phyloP scores from a whole-genome alignment of 306 rosid genomes.

The Macrotyloma uniflorum region DNA sequence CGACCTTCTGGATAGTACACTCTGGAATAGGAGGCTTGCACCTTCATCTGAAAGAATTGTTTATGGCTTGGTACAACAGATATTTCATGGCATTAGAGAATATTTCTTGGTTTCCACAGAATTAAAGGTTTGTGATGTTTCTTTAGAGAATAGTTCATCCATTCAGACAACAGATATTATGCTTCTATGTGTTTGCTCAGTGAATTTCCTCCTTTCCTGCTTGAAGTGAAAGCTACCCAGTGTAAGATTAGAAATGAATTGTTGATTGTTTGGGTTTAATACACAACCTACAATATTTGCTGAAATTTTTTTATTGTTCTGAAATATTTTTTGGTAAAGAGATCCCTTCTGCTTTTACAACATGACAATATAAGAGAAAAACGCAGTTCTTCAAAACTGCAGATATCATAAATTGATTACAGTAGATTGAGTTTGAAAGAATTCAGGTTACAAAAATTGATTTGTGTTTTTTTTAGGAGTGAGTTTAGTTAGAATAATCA shows the following conservation, averaged over 20 bases:
- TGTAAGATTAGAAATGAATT: conserved; percentile 15
- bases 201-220: conserved; percentile 4
- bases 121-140: conserved; percentile 74
- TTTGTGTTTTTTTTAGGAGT: neutral
- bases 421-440: neutral
- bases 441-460: neutral
- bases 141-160: too few relatives aligned
- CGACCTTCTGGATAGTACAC: conserved; percentile 96
- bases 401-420: neutral
- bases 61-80: conserved; percentile 95
- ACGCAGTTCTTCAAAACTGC: neutral
- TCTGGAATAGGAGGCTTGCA: conserved; percentile 96
- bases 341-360: neutral
- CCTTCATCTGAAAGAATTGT: conserved; percentile 98
- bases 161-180: too few relatives aligned
- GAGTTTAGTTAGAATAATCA: neutral
- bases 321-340: neutral
- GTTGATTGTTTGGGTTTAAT: neutral
- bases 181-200: neutral
- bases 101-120: conserved; percentile 96
- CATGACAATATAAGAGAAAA: neutral
- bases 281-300: neutral
- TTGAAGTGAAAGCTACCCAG: conserved; percentile 12
- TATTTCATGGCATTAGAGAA: conserved; percentile 95
- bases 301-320: neutral